Evolutionary conservation across 192 early-diverging fungal genomes (phyloP).

Genomic region (Backusella sp.): DNA sequence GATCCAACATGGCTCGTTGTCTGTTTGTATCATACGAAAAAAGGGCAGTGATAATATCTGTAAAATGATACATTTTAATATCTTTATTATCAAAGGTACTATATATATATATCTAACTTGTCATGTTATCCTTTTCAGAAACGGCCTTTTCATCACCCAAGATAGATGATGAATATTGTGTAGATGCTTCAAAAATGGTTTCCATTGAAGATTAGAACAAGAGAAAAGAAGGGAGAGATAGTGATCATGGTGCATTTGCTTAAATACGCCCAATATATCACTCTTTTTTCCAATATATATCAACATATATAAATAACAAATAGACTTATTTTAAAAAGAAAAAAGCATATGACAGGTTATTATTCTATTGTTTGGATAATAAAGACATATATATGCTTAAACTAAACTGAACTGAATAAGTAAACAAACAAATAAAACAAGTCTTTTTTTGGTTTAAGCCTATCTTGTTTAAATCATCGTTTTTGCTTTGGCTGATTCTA

Average conservation of each 20-base stretch:
- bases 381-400: not conserved
- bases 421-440: not conserved
- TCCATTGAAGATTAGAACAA: not conserved
- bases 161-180: not conserved
- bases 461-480: not conserved
- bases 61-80: not conserved
- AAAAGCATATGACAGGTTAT: not conserved
- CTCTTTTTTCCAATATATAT: not conserved
- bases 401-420: not conserved
- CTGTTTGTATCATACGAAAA: conserved; percentile 48
- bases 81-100: not conserved
- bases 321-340: conserved; percentile 1
- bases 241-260: not conserved
- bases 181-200: not conserved
- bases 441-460: not conserved
- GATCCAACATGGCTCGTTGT: conserved; percentile 45
- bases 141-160: not conserved
- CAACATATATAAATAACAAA: not conserved
- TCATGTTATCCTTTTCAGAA: not conserved
- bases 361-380: not conserved
- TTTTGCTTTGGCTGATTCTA: too few species aligned
- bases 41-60: conserved; percentile 39
- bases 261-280: not conserved
- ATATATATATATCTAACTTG: not conserved
- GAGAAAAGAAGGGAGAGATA: not conserved